These are phyloP conservation scores for Lentinula sp. DNA, from an alignment of 768 basidiomycete species.

Conservation along the genomic window DNA sequence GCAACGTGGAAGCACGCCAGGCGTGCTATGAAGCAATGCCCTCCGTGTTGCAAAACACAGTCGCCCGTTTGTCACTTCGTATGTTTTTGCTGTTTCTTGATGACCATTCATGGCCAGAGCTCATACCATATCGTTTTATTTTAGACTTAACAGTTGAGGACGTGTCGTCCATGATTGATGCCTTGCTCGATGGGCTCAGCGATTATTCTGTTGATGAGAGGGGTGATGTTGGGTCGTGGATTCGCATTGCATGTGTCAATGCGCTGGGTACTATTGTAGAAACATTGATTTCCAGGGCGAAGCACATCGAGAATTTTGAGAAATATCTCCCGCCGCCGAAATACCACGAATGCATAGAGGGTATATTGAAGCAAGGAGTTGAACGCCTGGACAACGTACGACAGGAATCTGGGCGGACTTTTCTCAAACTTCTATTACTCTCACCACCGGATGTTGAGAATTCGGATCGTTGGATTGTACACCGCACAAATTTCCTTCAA, in stretches of 20 bases:
- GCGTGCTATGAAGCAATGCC: conserved; percentile 40
- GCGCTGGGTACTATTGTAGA: conserved; percentile 53
- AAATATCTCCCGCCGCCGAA: conserved; percentile 53
- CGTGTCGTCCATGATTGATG: conserved; percentile 44
- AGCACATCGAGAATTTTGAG: conserved; percentile 37
- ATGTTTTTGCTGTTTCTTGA: conserved; percentile 6
- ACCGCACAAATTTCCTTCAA: conserved; percentile 38
- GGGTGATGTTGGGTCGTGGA: conserved; percentile 96
- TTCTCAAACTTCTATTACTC: conserved; percentile 44
- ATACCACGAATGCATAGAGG: conserved; percentile 53
- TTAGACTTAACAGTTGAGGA: conserved; percentile 43
- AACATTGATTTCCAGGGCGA: conserved; percentile 41
- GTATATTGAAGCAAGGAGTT: conserved; percentile 81
- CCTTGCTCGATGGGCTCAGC: conserved; percentile 63
- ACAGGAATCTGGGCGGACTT: conserved; percentile 64
- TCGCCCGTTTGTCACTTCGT: conserved; percentile 39
- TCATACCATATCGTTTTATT: background rate
- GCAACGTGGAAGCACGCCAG: conserved; percentile 53
- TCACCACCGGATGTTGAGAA: conserved; percentile 34
- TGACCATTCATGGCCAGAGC: conserved; percentile 7
- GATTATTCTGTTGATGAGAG: conserved; percentile 94
- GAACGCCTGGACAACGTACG: conserved; percentile 91
- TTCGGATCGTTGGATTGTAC: conserved; percentile 45
- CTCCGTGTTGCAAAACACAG: conserved; percentile 31
- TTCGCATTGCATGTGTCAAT: conserved; percentile 71